Conservation (phyloP, 768 basidiomycete genomes). For the Tulasnella sp. region DNA sequence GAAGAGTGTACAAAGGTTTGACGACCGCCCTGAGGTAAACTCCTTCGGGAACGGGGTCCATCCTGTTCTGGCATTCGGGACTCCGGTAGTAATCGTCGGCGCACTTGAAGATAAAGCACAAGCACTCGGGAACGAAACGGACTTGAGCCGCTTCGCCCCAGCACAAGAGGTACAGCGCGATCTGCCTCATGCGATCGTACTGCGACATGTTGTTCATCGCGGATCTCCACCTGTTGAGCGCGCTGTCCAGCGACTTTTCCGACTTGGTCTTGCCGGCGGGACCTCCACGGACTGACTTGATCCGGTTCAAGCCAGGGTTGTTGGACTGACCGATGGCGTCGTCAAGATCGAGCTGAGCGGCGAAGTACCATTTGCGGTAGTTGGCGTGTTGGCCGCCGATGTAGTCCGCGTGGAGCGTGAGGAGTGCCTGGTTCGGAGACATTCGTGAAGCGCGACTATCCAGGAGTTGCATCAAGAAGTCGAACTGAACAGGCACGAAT, state of each 20-base stretch:
- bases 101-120: slow-evolving; percentile 99
- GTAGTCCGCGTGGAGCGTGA: slow-evolving; percentile 96
- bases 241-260: slow-evolving; percentile 78
- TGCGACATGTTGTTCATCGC: slow-evolving; percentile 99
- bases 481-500: slow-evolving; percentile 47
- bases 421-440: slow-evolving; percentile 89
- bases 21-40: slow-evolving; percentile 81
- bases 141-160: slow-evolving; percentile 99
- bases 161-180: slow-evolving; percentile 87
- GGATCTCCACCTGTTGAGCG: slow-evolving; percentile 86
- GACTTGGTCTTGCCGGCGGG: slow-evolving; percentile 45
- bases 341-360: slow-evolving; percentile 95
- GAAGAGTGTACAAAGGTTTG: slow-evolving; percentile 91
- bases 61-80: slow-evolving; percentile 89
- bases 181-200: slow-evolving; percentile 92
- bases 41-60: slow-evolving; percentile 90
- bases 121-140: slow-evolving; percentile 88
- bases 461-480: slow-evolving; percentile 94
- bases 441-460: slow-evolving; percentile 95
- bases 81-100: slow-evolving; percentile 99
- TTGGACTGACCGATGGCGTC: slow-evolving; percentile 89
- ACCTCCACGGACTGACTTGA: slow-evolving; percentile 48
- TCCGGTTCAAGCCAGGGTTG: slow-evolving; percentile 78
- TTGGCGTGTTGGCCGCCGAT: slow-evolving; percentile 98
- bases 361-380: slow-evolving; percentile 99